Evolutionary conservation across 768 basidiomycete genomes (phyloP).

Genomic region (Russula virescens): DNA sequence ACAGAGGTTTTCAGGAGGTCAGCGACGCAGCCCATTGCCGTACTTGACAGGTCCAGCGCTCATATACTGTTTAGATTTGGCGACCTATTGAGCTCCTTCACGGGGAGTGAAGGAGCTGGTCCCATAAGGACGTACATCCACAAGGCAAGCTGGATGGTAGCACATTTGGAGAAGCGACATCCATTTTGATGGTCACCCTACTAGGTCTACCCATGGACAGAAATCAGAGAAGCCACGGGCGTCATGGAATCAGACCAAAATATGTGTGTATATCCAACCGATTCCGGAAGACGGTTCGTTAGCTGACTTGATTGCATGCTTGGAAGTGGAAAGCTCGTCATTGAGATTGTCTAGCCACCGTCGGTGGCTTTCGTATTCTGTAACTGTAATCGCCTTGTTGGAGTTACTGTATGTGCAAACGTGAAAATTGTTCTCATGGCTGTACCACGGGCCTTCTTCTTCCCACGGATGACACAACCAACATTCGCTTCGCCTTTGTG

Average conservation of each 20-base stretch:
- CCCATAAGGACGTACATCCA: slow-evolving; percentile 71
- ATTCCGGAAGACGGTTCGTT: background rate
- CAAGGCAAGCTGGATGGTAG: slow-evolving; percentile 42
- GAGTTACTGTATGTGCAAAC: no score
- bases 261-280: slow-evolving; percentile 30
- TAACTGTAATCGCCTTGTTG: no score
- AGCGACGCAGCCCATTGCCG: slow-evolving; percentile 15
- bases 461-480: no score
- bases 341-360: slow-evolving; percentile 23
- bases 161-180: no score
- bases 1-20: slow-evolving; percentile 58
- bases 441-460: no score
- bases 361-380: background rate
- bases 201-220: slow-evolving; percentile 28
- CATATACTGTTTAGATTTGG: slow-evolving; percentile 42
- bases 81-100: slow-evolving; percentile 53
- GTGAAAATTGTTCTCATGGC: no score
- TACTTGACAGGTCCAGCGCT: slow-evolving; percentile 1
- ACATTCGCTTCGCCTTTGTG: no score
- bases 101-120: slow-evolving; percentile 50
- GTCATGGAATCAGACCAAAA: slow-evolving; percentile 80
- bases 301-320: background rate
- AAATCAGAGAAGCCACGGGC: slow-evolving; percentile 72
- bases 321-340: slow-evolving; percentile 21
- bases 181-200: background rate